Base-by-base conservation (phyloP, 305 asterid species). In the Striga hermonthica region DNA sequence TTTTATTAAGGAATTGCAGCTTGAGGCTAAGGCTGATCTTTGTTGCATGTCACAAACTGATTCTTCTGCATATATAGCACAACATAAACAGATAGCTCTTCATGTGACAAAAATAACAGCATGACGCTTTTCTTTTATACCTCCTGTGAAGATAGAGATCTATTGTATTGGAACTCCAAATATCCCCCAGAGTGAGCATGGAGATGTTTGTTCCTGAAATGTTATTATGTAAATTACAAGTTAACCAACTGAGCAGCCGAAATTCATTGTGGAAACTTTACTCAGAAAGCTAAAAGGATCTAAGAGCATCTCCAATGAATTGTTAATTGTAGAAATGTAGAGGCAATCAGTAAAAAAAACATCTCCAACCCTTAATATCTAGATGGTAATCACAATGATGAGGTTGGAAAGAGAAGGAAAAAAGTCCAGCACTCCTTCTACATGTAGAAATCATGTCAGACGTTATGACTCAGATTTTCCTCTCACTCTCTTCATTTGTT, bases 111-210 rank as follows among this genome's bases (percentile, higher is more conserved):
- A 5, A n/a, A 54, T n/a, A 35, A 39, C 14, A 11, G 63, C 57
- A 53, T 36, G 15, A 57, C 28, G 10, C 12, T 13, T 6, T 43
- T 28, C 31, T 16, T 61, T 35, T 72, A 69, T 72, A 87, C 98
- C 98, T 87, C 71, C 86, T 77, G 70, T 91, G 98, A 71, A 91
- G 96, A 82, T 87, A 91, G 47, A 91, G 75, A 77, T 89, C 96
- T 64, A 91, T 85, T 40, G 95, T 87, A 70, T 85, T 86, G 67
- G 96, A 86, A 84, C 99, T 90, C 95, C 96, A 87, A 49, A 83
- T 77, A 72, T 89, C 96, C 35, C 95, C 98, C 83, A 90, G 82
- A 65, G 82, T 87, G 65, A 93, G 91, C 89, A 88, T 90, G 70
- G 68, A 76, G 57, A 90, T 86, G 69, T 82, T 72, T 9, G 99